Percentiles rank a stretch among this genome's conserved stretches.
These are phyloP conservation scores for Gynandropsis gynandra DNA, from an alignment of 345 rosid species.

Conservation along the genomic window DNA sequence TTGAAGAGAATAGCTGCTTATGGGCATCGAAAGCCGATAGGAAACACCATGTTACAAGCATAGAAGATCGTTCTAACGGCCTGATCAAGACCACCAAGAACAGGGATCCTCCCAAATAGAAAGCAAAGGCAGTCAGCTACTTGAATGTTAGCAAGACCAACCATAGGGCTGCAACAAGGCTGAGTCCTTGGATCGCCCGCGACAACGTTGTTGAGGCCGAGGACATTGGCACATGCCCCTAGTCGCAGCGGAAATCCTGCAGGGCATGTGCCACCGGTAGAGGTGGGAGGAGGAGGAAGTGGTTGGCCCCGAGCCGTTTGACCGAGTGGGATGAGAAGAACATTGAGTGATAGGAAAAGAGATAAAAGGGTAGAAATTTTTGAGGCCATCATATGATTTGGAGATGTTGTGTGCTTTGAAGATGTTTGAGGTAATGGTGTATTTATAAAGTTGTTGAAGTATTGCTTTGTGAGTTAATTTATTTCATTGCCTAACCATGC, in stretches of 20 bases:
- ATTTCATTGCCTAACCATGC: too few relatives aligned
- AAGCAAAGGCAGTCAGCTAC: constrained; percentile 26
- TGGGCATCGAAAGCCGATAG: constrained; percentile 29
- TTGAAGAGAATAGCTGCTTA: too few relatives aligned
- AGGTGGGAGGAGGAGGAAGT: constrained; percentile 3
- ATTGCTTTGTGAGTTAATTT: too few relatives aligned
- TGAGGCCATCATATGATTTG: too few relatives aligned
- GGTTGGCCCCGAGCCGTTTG: constrained; percentile 9
- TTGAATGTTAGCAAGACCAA: constrained; percentile 16
- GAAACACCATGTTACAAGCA: constrained; percentile 21
- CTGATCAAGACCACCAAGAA: constrained; percentile 12
- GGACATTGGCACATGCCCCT: constrained; percentile 20
- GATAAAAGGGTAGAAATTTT: too few relatives aligned
- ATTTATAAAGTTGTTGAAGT: too few relatives aligned
- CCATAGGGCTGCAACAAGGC: constrained; percentile 14
- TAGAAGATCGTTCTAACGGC: constrained; percentile 19
- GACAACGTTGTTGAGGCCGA: constrained; percentile 4
- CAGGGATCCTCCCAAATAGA: constrained; percentile 18
- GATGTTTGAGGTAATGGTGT: too few relatives aligned
- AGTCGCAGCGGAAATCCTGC: constrained; percentile 15
- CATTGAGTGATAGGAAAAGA: too few relatives aligned
- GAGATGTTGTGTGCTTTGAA: too few relatives aligned
- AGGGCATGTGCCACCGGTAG: constrained; percentile 18
- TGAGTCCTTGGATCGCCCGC: constrained; percentile 23
- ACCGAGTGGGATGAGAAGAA: too few relatives aligned